A percentile compares a stretch with the other conserved stretches of the same genome.
These are phyloP conservation scores for Aspergillus sojae DNA, from an alignment of 2,329 filamentous ascomycete species.

Conservation along the genomic window DNA sequence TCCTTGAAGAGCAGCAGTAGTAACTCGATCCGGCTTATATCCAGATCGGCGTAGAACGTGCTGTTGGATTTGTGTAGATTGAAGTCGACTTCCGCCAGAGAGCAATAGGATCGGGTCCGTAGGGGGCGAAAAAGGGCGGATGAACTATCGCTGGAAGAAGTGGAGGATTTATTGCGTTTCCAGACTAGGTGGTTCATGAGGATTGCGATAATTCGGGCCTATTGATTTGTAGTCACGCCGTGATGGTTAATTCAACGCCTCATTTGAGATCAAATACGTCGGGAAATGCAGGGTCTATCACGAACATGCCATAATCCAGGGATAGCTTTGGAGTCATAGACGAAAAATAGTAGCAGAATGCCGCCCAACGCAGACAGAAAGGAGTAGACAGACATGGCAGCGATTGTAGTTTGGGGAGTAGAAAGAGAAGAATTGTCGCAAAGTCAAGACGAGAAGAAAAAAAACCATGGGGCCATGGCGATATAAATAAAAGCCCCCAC, in stretches of 20 bases:
- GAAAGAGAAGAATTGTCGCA: background rate
- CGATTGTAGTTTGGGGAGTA: background rate
- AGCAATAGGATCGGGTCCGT: background rate
- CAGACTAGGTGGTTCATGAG: background rate
- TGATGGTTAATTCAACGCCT: background rate
- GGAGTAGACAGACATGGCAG: background rate
- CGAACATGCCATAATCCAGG: background rate
- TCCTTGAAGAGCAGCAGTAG: background rate
- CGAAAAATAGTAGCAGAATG: background rate
- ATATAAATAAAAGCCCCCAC: background rate
- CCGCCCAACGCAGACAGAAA: background rate
- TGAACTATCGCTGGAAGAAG: background rate
- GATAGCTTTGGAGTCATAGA: background rate
- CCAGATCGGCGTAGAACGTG: conserved; percentile 5
- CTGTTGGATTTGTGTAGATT: conserved; percentile 6
- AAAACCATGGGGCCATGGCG: background rate
- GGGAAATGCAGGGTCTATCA: background rate
- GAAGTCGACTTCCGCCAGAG: background rate
- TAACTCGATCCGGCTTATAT: background rate
- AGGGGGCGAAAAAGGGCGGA: background rate
- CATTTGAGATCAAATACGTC: background rate
- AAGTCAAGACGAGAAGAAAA: background rate
- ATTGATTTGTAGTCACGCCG: background rate
- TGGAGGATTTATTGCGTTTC: background rate
- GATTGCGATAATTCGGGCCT: background rate